Conservation (phyloP, 129 eudicot species). For the Erigeron canadensis region DNA sequence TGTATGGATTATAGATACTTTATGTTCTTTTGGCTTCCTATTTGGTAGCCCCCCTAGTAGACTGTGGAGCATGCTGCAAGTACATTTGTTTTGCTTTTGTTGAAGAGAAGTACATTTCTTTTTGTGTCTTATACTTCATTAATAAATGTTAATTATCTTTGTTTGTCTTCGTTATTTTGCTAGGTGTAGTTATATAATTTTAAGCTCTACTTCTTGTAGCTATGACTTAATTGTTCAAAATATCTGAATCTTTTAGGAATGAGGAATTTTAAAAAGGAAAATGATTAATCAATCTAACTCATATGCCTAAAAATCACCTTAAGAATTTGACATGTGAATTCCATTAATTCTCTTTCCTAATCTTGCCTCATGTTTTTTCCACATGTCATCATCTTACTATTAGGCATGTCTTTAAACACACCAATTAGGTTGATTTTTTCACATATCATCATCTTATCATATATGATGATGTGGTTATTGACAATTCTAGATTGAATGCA, state of each 20-base stretch:
- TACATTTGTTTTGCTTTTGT: no score
- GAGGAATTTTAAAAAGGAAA: neutral
- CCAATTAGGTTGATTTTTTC: no score
- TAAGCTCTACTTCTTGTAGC: slow-evolving; percentile 19
- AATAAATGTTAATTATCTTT: slow-evolving; percentile 22
- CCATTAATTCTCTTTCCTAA: no score
- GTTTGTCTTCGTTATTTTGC: slow-evolving; percentile 4
- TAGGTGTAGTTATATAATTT: neutral
- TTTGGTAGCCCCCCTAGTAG: slow-evolving; percentile 30
- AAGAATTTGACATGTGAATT: no score
- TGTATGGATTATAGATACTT: slow-evolving; percentile 22
- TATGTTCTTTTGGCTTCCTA: slow-evolving; percentile 32
- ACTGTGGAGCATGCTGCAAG: slow-evolving; percentile 30
- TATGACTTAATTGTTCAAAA: slow-evolving; percentile 1
- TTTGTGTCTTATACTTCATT: slow-evolving; percentile 4
- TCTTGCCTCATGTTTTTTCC: no score
- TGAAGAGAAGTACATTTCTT: slow-evolving; percentile 13
- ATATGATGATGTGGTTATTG: slow-evolving; percentile 14
- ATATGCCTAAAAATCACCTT: no score
- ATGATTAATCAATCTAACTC: no score
- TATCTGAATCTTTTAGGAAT: neutral
- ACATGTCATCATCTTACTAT: no score
- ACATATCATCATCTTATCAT: no score
- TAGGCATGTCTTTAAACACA: no score
- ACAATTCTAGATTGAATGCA: neutral